Evolutionary conservation across 192 early-diverging fungal genomes (phyloP).

Genomic region (Mortierella alpina): DNA sequence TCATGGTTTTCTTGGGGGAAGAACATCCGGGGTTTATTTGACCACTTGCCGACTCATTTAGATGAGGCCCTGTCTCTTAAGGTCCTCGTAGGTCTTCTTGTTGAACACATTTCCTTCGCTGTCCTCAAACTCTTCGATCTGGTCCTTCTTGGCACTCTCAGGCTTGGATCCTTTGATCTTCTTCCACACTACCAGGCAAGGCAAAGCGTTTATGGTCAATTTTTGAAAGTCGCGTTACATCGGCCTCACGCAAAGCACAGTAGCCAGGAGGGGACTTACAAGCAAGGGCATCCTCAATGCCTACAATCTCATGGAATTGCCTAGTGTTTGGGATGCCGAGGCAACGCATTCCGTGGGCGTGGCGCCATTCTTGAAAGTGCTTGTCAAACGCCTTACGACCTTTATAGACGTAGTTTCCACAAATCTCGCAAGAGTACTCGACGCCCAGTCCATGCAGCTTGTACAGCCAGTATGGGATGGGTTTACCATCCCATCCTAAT

Average conservation of each 20-base stretch:
- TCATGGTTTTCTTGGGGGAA: neutral
- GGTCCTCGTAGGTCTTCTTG: constrained; percentile 88
- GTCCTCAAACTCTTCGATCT: constrained; percentile 92
- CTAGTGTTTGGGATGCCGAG: constrained; percentile 92
- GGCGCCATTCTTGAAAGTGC: constrained; percentile 95
- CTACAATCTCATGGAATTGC: constrained; percentile 91
- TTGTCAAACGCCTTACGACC: constrained; percentile 96
- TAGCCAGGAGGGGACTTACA: constrained; percentile 60
- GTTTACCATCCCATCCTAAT: constrained; percentile 98
- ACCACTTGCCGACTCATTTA: constrained; percentile 37
- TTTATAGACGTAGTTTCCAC: constrained; percentile 94
- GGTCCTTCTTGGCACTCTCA: constrained; percentile 78
- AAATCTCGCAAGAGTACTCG: constrained; percentile 96
- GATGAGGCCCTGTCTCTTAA: constrained; percentile 85
- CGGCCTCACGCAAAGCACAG: too few relatives aligned
- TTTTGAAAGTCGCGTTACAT: neutral
- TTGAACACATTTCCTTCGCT: constrained; percentile 87
- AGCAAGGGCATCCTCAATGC: constrained; percentile 91
- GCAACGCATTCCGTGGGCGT: constrained; percentile 93
- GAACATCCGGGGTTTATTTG: neutral
- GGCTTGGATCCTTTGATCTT: constrained; percentile 80
- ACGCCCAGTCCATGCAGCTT: constrained; percentile 96
- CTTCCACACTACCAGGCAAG: constrained; percentile 76
- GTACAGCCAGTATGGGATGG: constrained; percentile 99
- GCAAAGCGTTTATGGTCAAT: neutral